phyloP scores from a whole-genome alignment of 2,329 filamentous ascomycete species.

The Cercospora citrullina region DNA sequence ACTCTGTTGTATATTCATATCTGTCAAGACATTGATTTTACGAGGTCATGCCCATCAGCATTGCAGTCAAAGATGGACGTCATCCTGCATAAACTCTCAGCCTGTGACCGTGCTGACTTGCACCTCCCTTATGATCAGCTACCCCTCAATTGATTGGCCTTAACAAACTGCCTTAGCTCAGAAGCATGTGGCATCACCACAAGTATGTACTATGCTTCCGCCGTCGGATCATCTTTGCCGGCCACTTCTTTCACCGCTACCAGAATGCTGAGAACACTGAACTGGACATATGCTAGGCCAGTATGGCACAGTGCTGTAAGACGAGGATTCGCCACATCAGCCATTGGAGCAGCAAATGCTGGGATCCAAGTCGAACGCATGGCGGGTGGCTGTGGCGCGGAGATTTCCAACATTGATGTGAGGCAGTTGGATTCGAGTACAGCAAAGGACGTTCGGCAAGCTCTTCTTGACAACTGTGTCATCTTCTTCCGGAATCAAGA shows the following conservation, averaged over 20 bases:
- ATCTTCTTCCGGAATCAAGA: conserved; percentile 75
- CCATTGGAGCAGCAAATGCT: background rate
- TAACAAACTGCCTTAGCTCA: background rate
- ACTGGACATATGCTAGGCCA: background rate
- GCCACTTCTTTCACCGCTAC: background rate
- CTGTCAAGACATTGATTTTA: background rate
- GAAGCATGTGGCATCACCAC: background rate
- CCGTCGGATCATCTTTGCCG: background rate
- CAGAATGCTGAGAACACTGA: background rate
- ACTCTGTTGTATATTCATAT: background rate
- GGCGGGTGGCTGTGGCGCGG: conserved; percentile 59
- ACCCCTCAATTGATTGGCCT: background rate
- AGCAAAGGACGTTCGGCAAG: conserved; percentile 71
- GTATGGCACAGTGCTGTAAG: background rate
- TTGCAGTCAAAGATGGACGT: background rate
- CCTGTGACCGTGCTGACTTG: background rate
- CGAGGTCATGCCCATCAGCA: background rate
- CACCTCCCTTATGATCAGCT: background rate
- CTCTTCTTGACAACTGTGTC: conserved; percentile 73
- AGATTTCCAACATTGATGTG: conserved; percentile 69
- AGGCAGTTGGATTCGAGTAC: conserved; percentile 63
- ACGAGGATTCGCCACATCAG: conserved; percentile 10
- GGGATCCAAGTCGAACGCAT: conserved; percentile 19
- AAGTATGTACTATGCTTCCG: background rate
- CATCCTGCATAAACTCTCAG: background rate